A percentile compares a stretch with the other conserved stretches of the same genome.
phyloP scores from a whole-genome alignment of 768 basidiomycete species.

The Suillus variegatus region DNA sequence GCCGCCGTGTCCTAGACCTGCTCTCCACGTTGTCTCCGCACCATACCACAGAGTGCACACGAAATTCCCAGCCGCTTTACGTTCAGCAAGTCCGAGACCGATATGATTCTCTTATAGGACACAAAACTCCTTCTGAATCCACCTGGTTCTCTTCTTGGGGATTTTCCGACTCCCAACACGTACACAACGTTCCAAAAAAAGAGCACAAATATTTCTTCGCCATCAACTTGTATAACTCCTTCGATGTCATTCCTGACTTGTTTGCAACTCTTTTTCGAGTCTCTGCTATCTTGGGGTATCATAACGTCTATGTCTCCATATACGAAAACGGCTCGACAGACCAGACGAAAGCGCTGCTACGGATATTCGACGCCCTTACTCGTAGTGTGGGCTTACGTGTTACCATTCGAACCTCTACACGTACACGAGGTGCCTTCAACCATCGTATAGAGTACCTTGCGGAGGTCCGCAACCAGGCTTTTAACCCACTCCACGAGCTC shows the following conservation, averaged over 20 bases:
- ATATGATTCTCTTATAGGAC: slow-evolving; percentile 82
- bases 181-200: slow-evolving; percentile 41
- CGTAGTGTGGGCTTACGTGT: slow-evolving; percentile 89
- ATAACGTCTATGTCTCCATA: slow-evolving; percentile 97
- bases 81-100: slow-evolving; percentile 82
- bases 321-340: slow-evolving; percentile 99
- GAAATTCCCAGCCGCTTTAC: slow-evolving; percentile 82
- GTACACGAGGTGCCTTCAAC: slow-evolving; percentile 94
- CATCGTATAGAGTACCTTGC: slow-evolving; percentile 99
- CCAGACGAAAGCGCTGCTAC: slow-evolving; percentile 95
- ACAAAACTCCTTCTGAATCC: slow-evolving; percentile 50
- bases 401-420: slow-evolving; percentile 89
- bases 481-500: slow-evolving; percentile 93
- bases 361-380: slow-evolving; percentile 93
- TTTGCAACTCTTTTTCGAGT: slow-evolving; percentile 96
- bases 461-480: slow-evolving; percentile 98
- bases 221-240: slow-evolving; percentile 99
- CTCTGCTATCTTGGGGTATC: slow-evolving; percentile 89
- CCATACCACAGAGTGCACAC: slow-evolving; percentile 91
- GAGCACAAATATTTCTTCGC: slow-evolving; percentile 99
- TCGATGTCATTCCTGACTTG: slow-evolving; percentile 96
- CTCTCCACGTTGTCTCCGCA: slow-evolving; percentile 87
- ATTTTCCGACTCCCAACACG: slow-evolving; percentile 44
- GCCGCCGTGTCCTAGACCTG: slow-evolving; percentile 82
- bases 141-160: slow-evolving; percentile 66